A percentile compares a stretch with the other conserved stretches of the same genome.
Evolutionary conservation across 257 asterid species (phyloP).

Genomic region (Leonotis leonurus): DNA sequence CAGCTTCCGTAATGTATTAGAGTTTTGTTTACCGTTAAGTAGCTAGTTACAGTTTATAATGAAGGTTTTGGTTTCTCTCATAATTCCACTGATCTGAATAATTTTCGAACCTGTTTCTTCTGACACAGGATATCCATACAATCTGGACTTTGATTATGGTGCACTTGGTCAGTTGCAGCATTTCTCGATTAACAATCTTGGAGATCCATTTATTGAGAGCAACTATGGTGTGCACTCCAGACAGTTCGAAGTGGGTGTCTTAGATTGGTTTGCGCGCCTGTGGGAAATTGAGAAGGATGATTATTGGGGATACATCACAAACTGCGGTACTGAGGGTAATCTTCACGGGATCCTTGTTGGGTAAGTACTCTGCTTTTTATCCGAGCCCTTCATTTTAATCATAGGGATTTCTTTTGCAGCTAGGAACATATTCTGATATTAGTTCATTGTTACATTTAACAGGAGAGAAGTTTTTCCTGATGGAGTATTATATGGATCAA

Average conservation of each 20-base stretch:
- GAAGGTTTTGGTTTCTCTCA: neutral
- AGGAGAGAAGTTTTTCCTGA: slow-evolving; percentile 97
- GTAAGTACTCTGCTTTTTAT: slow-evolving; percentile 33
- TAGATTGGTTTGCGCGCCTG: slow-evolving; percentile 91
- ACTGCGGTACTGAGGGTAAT: slow-evolving; percentile 98
- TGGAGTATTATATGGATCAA: slow-evolving; percentile 85
- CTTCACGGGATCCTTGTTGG: slow-evolving; percentile 95
- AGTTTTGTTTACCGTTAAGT: slow-evolving; percentile 6
- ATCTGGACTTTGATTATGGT: slow-evolving; percentile 93
- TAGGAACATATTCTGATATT: slow-evolving; percentile 16
- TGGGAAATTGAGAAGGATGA: slow-evolving; percentile 89
- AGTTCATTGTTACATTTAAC: slow-evolving; percentile 19
- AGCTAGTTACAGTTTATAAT: slow-evolving; percentile 5
- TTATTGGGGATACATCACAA: slow-evolving; percentile 94
- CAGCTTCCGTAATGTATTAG: neutral
- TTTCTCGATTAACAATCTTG: slow-evolving; percentile 88
- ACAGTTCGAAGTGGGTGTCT: slow-evolving; percentile 91
- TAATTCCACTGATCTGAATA: neutral
- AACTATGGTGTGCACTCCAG: slow-evolving; percentile 95
- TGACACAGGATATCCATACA: slow-evolving; percentile 82
- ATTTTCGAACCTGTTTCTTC: neutral
- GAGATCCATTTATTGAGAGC: slow-evolving; percentile 96
- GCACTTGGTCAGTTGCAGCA: slow-evolving; percentile 86
- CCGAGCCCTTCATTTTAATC: neutral
- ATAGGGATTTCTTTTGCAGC: neutral